phyloP scores from a whole-genome alignment of 2,329 filamentous ascomycete genomes.

The Penicillium sp. region DNA sequence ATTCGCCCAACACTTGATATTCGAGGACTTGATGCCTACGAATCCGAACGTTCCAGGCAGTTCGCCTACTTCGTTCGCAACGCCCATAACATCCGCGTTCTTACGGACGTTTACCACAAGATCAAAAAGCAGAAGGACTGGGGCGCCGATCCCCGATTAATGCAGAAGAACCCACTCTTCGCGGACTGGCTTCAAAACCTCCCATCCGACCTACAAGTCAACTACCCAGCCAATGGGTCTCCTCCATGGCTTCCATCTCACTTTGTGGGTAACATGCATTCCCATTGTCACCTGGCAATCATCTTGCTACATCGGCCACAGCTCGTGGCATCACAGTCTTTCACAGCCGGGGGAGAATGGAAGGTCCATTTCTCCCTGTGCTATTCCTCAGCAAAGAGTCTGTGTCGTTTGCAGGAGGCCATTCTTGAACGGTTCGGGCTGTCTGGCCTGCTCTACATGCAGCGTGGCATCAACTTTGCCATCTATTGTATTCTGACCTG shows the following conservation, averaged over 20 bases:
- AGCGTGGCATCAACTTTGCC: constrained; percentile 87
- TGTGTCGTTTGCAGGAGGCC: constrained; percentile 82
- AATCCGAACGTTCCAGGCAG: constrained; percentile 73
- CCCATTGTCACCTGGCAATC: constrained; percentile 77
- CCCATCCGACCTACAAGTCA: constrained; percentile 69
- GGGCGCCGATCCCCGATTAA: constrained; percentile 78
- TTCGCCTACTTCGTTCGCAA: constrained; percentile 75
- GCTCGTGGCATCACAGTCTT: constrained; percentile 69
- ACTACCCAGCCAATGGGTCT: constrained; percentile 70
- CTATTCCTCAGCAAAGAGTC: constrained; percentile 73
- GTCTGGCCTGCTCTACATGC: constrained; percentile 80
- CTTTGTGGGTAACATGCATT: constrained; percentile 82
- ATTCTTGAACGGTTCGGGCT: constrained; percentile 71
- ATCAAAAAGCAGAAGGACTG: constrained; percentile 75
- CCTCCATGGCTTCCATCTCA: constrained; percentile 80
- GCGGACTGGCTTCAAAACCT: constrained; percentile 69
- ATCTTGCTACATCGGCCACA: constrained; percentile 87
- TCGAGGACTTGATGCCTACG: constrained; percentile 64
- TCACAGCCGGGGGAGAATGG: constrained; percentile 66
- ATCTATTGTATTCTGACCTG: constrained; percentile 90
- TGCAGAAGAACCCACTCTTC: constrained; percentile 70
- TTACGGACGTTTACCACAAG: constrained; percentile 67
- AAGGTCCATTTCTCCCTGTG: constrained; percentile 82
- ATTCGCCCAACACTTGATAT: constrained; percentile 60
- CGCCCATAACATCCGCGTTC: constrained; percentile 69